These are phyloP conservation scores for Cyanidioschyzon merolae DNA, from an alignment of 23 red algal genomes.

Conservation along the genomic window DNA sequence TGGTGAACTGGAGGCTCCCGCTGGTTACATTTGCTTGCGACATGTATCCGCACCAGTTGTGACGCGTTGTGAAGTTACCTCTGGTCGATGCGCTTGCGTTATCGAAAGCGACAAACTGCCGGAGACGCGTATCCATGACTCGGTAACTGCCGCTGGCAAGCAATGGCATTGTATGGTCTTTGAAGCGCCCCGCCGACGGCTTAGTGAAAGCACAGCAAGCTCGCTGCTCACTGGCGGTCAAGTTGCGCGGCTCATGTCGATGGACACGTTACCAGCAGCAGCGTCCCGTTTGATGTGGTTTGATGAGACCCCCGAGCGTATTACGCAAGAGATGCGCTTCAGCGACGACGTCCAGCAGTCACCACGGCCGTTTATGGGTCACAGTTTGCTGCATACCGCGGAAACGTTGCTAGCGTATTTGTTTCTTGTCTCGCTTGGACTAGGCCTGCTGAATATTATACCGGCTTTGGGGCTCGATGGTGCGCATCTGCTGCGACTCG, in stretches of 20 bases:
- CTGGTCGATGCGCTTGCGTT: background rate
- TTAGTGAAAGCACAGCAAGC: background rate
- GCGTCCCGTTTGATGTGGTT: background rate
- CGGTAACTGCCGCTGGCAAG: background rate
- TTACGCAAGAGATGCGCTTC: background rate
- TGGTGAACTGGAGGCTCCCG: too few species aligned
- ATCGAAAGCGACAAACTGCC: background rate
- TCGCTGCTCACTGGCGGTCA: background rate
- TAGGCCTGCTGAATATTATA: background rate
- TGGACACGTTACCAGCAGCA: background rate
- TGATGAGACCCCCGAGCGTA: background rate
- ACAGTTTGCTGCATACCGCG: background rate
- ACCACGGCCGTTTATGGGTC: background rate
- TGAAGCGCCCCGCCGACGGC: background rate
- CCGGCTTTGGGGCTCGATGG: background rate
- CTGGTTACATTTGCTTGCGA: background rate
- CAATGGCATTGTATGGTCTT: background rate
- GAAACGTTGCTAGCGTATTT: constrained; percentile 1
- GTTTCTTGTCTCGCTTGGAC: constrained; percentile 4
- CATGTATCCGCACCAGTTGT: background rate
- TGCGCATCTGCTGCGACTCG: background rate
- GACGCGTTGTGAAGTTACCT: background rate
- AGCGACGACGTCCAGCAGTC: background rate
- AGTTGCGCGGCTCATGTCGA: background rate
- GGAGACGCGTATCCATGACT: background rate